Conservation (phyloP, 192 early-diverging fungal species). For the Backusella luteola region DNA sequence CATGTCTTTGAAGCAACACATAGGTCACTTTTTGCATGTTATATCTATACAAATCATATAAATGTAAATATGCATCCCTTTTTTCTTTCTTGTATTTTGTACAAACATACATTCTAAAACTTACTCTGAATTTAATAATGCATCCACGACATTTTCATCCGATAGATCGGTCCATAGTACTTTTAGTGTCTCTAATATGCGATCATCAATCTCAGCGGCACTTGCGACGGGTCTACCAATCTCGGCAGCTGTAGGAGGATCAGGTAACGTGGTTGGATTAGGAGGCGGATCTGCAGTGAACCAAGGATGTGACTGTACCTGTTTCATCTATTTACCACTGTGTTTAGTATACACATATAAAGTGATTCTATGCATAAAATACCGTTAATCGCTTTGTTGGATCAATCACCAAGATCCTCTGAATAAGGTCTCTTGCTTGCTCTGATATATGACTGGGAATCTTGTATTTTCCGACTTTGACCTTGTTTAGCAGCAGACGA, state of each 20-base stretch:
- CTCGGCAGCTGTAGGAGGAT: conserved; percentile 26
- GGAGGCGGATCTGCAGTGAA: conserved; percentile 37
- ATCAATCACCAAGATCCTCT: conserved; percentile 39
- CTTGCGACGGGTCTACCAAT: conserved; percentile 19
- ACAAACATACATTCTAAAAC: background rate
- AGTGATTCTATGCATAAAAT: background rate
- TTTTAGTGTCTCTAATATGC: conserved; percentile 30
- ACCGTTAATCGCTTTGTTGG: conserved; percentile 48
- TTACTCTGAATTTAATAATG: conserved; percentile 31
- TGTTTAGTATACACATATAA: background rate
- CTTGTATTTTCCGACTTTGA: conserved; percentile 38
- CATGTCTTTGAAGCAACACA: conserved; percentile 29
- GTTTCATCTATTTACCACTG: conserved; percentile 41
- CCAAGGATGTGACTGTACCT: conserved; percentile 60
- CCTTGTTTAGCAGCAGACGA: conserved; percentile 54
- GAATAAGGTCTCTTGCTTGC: conserved; percentile 37
- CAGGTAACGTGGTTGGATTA: conserved; percentile 13
- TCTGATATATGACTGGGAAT: conserved; percentile 39
- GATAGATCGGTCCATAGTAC: conserved; percentile 36
- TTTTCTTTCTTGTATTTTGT: background rate
- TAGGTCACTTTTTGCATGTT: conserved; percentile 42
- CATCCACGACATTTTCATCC: conserved; percentile 18
- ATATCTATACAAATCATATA: conserved; percentile 10
- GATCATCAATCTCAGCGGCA: conserved; percentile 26
- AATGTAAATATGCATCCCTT: no score